Evolutionary conservation across 805 yeast species (phyloP), one percentile per base, ranked within the genome.

Genomic region (Kodamaea leandrae): DNA sequence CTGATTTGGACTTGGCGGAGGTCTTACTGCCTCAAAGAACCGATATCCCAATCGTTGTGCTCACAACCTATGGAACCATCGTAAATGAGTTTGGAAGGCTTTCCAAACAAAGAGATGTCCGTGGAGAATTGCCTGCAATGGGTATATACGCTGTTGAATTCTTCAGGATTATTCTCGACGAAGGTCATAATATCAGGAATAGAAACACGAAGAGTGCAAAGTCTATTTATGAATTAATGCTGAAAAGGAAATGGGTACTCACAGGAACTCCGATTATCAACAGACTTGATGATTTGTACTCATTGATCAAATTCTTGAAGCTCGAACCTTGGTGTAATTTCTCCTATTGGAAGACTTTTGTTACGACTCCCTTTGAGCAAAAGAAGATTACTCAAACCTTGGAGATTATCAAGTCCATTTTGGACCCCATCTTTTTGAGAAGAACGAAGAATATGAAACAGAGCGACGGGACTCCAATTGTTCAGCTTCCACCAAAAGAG

Each of bases 231-330:
- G 83, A 77, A 16, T 55, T 90, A n/a, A 53, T 63, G 7, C 79
- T 86, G 51, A 66, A 71, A 14, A 69, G 93, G 36, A 78, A 79
- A 45, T 90, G 98, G 98, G 71, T 84, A 3, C 66, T 91, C 35
- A 88, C 97, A 0, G 98, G 98, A 6, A 90, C 98, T 0, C 97
- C 98, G 0, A 86, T 90, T 20, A 84, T 89, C 28, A 90, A 90
- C 59, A 67, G 90, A 47, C 67, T 91, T 7, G 97, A 91, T 58
- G 98, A 91, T 58, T 63, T 91, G 35, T 90, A 77, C 55, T 82
- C 95, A 4, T 61, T 89, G 36, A 77, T 89, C 13, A 78, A 80
- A 49, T 91, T 83, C 53, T 63, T 91, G 36, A 71, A 80, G 32
- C 62, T 90, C n/a, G 87, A 86, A 50, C 98, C 98, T 1, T 91